Evolutionary conservation across 1,284 basidiomycete species (phyloP), one percentile per base, ranked within the genome.

Genomic region (Ustilago crameri): DNA sequence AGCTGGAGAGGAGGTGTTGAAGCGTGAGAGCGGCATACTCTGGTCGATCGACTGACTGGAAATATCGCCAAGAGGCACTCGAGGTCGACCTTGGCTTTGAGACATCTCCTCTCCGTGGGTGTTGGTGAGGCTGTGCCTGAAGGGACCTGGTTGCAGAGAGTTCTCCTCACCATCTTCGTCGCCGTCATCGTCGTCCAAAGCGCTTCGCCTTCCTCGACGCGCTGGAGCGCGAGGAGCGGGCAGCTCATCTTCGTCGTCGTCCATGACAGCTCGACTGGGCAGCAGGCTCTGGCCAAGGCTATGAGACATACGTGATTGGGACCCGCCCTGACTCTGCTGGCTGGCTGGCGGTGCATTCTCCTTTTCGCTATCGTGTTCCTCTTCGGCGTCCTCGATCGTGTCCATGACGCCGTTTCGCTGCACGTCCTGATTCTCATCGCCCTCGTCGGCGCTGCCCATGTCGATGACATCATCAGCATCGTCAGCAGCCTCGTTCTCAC

Each of bases 351-450:
- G 66, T 15, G 74, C 61, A 22, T 80, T 80, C 51, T 79, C 77
- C 62, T 79, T 79, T 37, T 79, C 76, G 50, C 69, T 75, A 44
- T 73, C 73, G 32, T 64, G 50, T 32, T 57, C 69, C 27, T 62
- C 73, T 8, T 67, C 57, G 4, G 50, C 52, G 14, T 67, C 57
- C 15, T 61, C 52, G 38, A 54, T 56, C 30, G 63, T 35, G 20
- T 72, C 56, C 30, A 42, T 50, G 37, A 45, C 2, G 15, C 37
- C 63, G 5, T 44, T 38, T 15, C 20, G 34, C 15, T 52, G 49
- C 22, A 46, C 38, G 20, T 53, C 37, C 22, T 48, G 49, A 14
- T 60, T 35, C 5, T 53, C 60, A 10, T 56, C 51, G 18, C 42
- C 57, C 43, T 64, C 61, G 20, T 54, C 53, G 4, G 48, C 68